phyloP scores from a whole-genome alignment of 495 filamentous ascomycete species.

The Aspergillus diversus region DNA sequence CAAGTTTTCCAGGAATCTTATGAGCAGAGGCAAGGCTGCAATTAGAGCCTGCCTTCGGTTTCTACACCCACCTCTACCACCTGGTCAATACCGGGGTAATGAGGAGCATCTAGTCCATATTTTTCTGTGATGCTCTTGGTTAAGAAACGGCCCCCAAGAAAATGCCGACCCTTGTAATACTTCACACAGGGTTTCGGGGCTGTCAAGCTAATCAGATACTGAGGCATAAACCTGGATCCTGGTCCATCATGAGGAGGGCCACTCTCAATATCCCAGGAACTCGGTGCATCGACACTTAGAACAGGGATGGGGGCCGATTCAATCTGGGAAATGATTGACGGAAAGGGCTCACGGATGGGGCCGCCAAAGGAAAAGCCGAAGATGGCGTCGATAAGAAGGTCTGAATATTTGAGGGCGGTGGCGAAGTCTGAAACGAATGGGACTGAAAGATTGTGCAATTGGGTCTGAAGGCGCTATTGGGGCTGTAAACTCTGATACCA shows the following conservation, averaged over 20 bases:
- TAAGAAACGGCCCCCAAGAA: constrained; percentile 89
- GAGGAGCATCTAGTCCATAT: constrained; percentile 81
- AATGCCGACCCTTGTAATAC: constrained; percentile 82
- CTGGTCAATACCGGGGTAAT: constrained; percentile 89
- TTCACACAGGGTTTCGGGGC: constrained; percentile 93
- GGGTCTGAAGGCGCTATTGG: constrained; percentile 72
- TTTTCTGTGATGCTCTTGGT: constrained; percentile 78
- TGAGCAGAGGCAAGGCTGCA: background rate
- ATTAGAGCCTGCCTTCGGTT: constrained; percentile 54
- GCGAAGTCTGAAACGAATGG: constrained; percentile 85
- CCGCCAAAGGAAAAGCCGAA: constrained; percentile 98
- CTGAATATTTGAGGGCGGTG: constrained; percentile 61
- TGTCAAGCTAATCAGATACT: constrained; percentile 81
- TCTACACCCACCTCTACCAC: constrained; percentile 73
- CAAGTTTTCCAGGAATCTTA: background rate
- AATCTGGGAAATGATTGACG: constrained; percentile 75
- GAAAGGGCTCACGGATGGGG: constrained; percentile 87
- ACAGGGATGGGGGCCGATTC: constrained; percentile 73
- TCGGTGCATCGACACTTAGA: constrained; percentile 88
- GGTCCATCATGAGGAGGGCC: constrained; percentile 81
- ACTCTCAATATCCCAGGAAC: constrained; percentile 87
- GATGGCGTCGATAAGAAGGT: constrained; percentile 90
- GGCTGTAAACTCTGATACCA: too few relatives aligned
- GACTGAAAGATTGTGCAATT: constrained; percentile 79
- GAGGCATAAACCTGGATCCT: constrained; percentile 78